Percentiles rank a stretch among this genome's conserved stretches.
Conservation (phyloP, 768 basidiomycete species). For the Coprinopsis cinerea region DNA sequence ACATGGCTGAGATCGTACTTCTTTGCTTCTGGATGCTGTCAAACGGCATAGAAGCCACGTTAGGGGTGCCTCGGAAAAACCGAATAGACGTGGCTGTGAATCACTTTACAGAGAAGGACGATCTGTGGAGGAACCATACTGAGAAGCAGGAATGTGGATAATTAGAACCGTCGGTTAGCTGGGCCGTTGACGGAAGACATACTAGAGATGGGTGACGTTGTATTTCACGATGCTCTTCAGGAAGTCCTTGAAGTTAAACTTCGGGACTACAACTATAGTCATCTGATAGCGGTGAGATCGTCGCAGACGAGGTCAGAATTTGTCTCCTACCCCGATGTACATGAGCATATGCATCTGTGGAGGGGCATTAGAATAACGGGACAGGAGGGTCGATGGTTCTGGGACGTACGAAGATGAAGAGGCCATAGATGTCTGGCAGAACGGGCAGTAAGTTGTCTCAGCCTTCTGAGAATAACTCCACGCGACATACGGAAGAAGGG, state of each 20-base stretch:
- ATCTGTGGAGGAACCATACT: constrained; percentile 68
- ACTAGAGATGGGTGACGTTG: constrained; percentile 53
- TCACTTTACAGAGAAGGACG: constrained; percentile 63
- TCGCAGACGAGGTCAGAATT: background rate
- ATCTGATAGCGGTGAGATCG: constrained; percentile 25
- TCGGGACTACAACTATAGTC: constrained; percentile 54
- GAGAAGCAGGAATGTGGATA: too few species aligned
- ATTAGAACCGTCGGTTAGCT: too few species aligned
- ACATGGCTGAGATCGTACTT: constrained; percentile 47
- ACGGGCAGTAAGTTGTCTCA: background rate
- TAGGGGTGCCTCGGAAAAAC: constrained; percentile 1
- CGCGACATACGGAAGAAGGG: constrained; percentile 48
- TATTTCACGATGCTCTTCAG: constrained; percentile 51
- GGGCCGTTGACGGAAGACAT: constrained; percentile 13
- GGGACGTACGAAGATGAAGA: constrained; percentile 47
- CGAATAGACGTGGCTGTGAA: background rate
- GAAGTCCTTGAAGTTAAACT: constrained; percentile 54
- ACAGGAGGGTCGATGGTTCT: background rate
- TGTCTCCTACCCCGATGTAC: constrained; percentile 42
- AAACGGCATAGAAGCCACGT: background rate
- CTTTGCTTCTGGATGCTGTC: constrained; percentile 45
- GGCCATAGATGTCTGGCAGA: constrained; percentile 52
- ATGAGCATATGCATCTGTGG: constrained; percentile 44
- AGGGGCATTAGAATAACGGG: background rate
- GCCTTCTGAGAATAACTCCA: background rate